These are phyloP conservation scores for Phialophora tarda DNA, from an alignment of 2,329 filamentous ascomycete genomes.

Conservation along the genomic window DNA sequence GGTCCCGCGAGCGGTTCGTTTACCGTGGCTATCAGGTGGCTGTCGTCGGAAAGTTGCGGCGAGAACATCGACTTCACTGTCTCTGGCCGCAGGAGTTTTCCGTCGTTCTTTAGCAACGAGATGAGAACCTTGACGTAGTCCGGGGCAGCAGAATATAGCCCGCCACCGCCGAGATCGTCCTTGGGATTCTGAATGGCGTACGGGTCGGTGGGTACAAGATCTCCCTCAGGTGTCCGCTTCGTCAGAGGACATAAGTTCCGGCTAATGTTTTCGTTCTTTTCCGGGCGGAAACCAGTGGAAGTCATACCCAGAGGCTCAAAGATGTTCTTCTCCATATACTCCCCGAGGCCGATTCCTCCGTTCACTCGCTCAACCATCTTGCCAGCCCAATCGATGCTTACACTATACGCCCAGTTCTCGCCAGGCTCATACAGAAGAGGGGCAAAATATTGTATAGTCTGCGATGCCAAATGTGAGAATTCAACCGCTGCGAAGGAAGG, in stretches of 20 bases:
- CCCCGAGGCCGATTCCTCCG: slow-evolving; percentile 48
- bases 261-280: slow-evolving; percentile 21
- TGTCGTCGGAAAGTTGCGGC: slow-evolving; percentile 27
- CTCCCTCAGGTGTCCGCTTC: slow-evolving; percentile 50
- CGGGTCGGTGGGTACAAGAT: slow-evolving; percentile 46
- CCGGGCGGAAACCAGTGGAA: slow-evolving; percentile 27
- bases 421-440: slow-evolving; percentile 53
- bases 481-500: neutral
- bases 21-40: slow-evolving; percentile 13
- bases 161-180: slow-evolving; percentile 56
- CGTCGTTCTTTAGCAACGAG: slow-evolving; percentile 43
- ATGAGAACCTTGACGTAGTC: slow-evolving; percentile 44
- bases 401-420: slow-evolving; percentile 57
- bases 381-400: slow-evolving; percentile 60
- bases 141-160: slow-evolving; percentile 45
- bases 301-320: slow-evolving; percentile 54
- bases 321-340: slow-evolving; percentile 54
- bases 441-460: slow-evolving; percentile 12
- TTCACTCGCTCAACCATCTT: slow-evolving; percentile 54
- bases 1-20: slow-evolving; percentile 1
- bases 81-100: slow-evolving; percentile 40
- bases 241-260: slow-evolving; percentile 41
- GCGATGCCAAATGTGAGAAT: neutral
- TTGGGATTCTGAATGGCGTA: slow-evolving; percentile 46
- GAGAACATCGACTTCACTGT: slow-evolving; percentile 38